Evolutionary conservation across 2,329 filamentous ascomycete genomes (phyloP), one percentile per base, ranked within the genome.

Genomic region (Fusarium bulbicola): DNA sequence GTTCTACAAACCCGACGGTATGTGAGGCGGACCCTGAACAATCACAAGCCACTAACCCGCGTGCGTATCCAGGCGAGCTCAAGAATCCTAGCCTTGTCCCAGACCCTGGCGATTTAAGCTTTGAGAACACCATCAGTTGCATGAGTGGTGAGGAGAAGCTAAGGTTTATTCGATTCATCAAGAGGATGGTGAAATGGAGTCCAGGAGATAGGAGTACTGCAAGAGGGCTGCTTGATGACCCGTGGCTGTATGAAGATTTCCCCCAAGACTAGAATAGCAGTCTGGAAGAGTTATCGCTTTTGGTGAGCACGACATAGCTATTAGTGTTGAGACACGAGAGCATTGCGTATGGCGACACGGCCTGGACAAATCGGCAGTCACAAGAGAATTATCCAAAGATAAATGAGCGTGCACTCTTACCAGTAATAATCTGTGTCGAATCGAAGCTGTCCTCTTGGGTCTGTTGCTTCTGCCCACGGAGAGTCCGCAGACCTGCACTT

Each of bases 191-290:
- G 28, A 71, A 21, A 4, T 80, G 79, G 79, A n/a, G 72, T 21
- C 79, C 79, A 1, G 77, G 79, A 56, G 61, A 80, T 37, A 73
- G 79, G 13, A 74, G 75, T 34, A 80, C 79, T 5, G 77, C 78
- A 18, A 75, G 72, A 49, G 77, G 80, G 57, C 57, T 80, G 42
- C 70, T 80, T 3, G 68, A 79, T 14, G 79, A 80, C 32, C 77
- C 79, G 5, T 81, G 79, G 78, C 63, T 80, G 2, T n/a, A 54
- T 30, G 11, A 40, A 7, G 26, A 40, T 16, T 30, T 54, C 10
- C 20, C 52, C 14, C 52, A 40, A 30, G 52, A 40, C 15, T 54
- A 54, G 24, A 32, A 32, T 7, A 49, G 43, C 43, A 46, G 24
- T 0, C 18, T 12, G 24, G 24, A 46, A 28, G 24, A 24, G 24